These are phyloP conservation scores for Lasiodiplodia hormozganensis DNA, from an alignment of 2,329 filamentous ascomycete species.

Conservation along the genomic window DNA sequence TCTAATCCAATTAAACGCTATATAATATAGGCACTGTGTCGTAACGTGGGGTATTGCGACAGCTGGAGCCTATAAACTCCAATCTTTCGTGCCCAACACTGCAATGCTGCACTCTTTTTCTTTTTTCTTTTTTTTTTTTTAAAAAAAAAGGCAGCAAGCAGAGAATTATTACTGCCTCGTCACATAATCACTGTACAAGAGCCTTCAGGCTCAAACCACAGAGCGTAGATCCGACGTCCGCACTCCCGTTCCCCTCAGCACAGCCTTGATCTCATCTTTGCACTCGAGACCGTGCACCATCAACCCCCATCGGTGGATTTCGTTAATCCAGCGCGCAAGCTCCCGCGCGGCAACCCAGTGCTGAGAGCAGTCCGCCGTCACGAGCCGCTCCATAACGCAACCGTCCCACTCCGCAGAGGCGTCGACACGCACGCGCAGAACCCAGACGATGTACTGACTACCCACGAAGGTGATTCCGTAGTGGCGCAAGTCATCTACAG, in stretches of 20 bases:
- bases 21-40: no score
- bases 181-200: no score
- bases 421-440: conserved; percentile 23
- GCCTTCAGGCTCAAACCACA: background rate
- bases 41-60: no score
- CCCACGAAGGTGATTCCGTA: conserved; percentile 24
- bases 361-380: conserved; percentile 36
- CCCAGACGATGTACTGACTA: conserved; percentile 39
- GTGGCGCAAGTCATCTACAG: conserved; percentile 18
- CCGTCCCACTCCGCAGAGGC: conserved; percentile 8
- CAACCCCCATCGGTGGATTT: conserved; percentile 30
- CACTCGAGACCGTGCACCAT: conserved; percentile 28
- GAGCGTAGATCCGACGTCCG: background rate
- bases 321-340: background rate
- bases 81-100: no score
- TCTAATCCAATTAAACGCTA: no score
- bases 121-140: no score
- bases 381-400: conserved; percentile 31
- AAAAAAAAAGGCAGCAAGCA: no score
- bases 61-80: no score
- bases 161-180: no score
- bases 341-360: conserved; percentile 25
- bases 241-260: conserved; percentile 1
- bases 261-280: conserved; percentile 29
- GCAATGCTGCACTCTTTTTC: no score